These are phyloP conservation scores for Sarcomyxa edulis DNA, from an alignment of 768 basidiomycete genomes.

Conservation along the genomic window DNA sequence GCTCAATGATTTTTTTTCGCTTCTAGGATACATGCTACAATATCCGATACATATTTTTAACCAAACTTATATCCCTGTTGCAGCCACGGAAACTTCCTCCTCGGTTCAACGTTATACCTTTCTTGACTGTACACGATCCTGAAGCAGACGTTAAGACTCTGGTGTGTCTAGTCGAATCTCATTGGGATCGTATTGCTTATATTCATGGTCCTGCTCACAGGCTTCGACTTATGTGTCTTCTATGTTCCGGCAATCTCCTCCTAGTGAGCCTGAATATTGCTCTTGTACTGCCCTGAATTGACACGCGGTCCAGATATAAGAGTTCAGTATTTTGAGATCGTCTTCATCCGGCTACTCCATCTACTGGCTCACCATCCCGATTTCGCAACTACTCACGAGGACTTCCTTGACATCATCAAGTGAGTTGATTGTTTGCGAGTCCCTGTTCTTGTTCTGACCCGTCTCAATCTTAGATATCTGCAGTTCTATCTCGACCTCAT, in stretches of 20 bases:
- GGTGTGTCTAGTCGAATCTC: conserved; percentile 34
- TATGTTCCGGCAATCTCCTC: conserved; percentile 39
- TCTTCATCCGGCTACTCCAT: conserved; percentile 83
- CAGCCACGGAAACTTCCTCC: conserved; percentile 58
- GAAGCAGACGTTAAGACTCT: conserved; percentile 71
- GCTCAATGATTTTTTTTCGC: conserved; percentile 1
- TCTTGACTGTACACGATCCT: conserved; percentile 88
- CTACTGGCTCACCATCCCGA: conserved; percentile 94
- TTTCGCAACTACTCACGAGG: conserved; percentile 63
- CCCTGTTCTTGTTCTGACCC: conserved; percentile 1
- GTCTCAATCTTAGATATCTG: conserved; percentile 58
- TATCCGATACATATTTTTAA: conserved; percentile 74
- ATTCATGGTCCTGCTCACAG: conserved; percentile 29
- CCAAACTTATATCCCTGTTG: conserved; percentile 66
- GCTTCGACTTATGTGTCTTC: conserved; percentile 52
- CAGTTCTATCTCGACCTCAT: conserved; percentile 82
- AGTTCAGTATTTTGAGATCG: conserved; percentile 70
- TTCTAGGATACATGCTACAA: conserved; percentile 82
- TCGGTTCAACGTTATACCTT: conserved; percentile 79
- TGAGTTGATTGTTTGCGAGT: conserved; percentile 27
- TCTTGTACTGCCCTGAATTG: conserved; percentile 1
- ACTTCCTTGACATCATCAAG: conserved; percentile 77
- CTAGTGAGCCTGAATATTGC: too few relatives aligned
- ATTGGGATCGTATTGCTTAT: conserved; percentile 3
- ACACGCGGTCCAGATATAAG: conserved; percentile 35